Conservation (phyloP, 2,329 filamentous ascomycete species). For the Fonsecaea nubica region DNA sequence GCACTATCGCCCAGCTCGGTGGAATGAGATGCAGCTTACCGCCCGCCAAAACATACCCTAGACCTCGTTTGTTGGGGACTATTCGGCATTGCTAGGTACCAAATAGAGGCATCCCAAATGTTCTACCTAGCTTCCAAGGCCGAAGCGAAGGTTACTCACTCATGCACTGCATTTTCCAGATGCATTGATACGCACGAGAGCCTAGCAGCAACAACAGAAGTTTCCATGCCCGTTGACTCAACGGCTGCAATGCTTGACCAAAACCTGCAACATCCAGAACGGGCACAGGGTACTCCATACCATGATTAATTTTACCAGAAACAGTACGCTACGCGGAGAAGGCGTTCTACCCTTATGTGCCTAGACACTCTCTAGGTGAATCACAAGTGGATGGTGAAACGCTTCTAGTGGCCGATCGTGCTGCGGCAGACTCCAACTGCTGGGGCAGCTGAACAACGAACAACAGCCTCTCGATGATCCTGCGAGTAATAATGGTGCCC, state of each 20-base stretch:
- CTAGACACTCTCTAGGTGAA: not conserved
- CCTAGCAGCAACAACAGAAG: not conserved
- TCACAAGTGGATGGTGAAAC: constrained; percentile 25
- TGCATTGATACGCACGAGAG: constrained; percentile 17
- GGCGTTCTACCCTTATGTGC: not conserved
- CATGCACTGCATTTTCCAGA: constrained; percentile 17
- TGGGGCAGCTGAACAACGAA: constrained; percentile 6
- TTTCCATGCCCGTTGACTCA: not conserved
- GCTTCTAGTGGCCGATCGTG: constrained; percentile 27
- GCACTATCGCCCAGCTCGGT: constrained; percentile 10
- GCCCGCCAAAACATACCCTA: constrained; percentile 18
- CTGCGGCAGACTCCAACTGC: constrained; percentile 11
- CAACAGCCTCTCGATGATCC: not conserved
- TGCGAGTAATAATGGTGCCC: not conserved
- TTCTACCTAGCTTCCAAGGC: constrained; percentile 7
- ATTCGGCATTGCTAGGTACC: too few relatives aligned
- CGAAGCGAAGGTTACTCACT: constrained; percentile 31
- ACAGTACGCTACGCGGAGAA: constrained; percentile 4
- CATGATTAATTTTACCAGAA: constrained; percentile 11
- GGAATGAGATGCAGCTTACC: constrained; percentile 14
- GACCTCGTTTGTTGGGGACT: constrained; percentile 10
- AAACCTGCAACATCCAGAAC: not conserved
- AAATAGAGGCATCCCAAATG: not conserved
- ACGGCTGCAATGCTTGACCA: not conserved
- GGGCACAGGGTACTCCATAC: not conserved